Evolutionary conservation across 768 basidiomycete species (phyloP), one percentile per base, ranked within the genome.

Genomic region (Xerocomellus dryophilus): DNA sequence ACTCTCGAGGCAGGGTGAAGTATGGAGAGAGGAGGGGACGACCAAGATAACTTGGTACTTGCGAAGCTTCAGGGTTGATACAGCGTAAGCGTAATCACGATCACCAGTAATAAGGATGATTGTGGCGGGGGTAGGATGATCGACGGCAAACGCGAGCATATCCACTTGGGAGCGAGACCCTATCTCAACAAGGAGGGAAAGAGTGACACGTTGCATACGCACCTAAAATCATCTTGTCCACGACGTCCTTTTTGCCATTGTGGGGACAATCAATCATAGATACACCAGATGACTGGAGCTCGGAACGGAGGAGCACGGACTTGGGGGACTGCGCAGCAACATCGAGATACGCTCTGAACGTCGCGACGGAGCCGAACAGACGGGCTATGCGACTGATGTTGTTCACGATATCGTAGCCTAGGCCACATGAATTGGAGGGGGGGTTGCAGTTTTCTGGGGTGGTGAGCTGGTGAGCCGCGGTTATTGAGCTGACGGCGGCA

Each of bases 101-200:
- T 88, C 85, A 17, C 81, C 83, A 0, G 85, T 78, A 60, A 89
- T 83, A 35, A 89, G 71, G 41, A 87, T 67, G 59, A 86, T 69
- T 15, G 84, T 85, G 25, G 78, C 62, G 53, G 79, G 78, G 3
- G 76, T 53, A 4, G 77, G 70, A 57, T 80, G 78, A 69, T 88
- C 86, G 61, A 84, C 78, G n/a, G 82, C 85, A 64, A 81, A 79
- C 7, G 80, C 74, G 52, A 88, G 69, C 76, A 88, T 82, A 61
- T 88, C 87, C 43, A 84, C 86, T 86, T 64, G 9, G 25, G 20
- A 41, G 43, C 35, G 40, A 46, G 34, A 18, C n/a, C 44, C 35
- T 52, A 31, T 38, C 36, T 58, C 21, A 56, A 53, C 42, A 39
- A 34, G 21, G 15, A 46, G 42, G 4, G 20, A 39, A 49, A 23